phyloP scores from a whole-genome alignment of 2,329 filamentous ascomycete genomes.

The Xylaria sp. region DNA sequence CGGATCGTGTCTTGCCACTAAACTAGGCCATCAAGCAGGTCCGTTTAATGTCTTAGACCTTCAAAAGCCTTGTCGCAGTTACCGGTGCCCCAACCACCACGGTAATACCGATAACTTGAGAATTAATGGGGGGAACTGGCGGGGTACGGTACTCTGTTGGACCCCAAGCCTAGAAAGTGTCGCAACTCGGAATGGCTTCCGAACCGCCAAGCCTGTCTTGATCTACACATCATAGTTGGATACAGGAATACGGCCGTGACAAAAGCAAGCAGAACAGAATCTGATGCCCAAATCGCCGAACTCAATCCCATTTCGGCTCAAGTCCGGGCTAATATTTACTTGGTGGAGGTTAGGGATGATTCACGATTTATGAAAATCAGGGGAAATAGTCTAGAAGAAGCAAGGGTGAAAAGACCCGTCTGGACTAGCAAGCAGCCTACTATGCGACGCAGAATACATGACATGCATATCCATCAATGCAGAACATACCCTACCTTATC shows the following conservation, averaged over 20 bases:
- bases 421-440: background rate
- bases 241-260: background rate
- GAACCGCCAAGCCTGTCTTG: background rate
- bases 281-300: background rate
- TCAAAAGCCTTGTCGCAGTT: background rate
- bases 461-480: background rate
- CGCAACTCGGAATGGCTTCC: background rate
- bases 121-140: background rate
- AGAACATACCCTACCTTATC: background rate
- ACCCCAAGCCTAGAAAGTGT: background rate
- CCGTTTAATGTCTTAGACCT: conserved; percentile 1
- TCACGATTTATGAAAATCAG: background rate
- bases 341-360: background rate
- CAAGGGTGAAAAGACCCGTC: background rate
- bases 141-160: background rate
- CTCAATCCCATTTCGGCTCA: background rate
- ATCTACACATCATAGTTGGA: background rate
- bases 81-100: background rate
- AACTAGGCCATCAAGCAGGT: background rate
- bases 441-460: too few species aligned
- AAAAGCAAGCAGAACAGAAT: background rate
- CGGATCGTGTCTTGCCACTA: conserved; percentile 6
- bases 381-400: too few species aligned
- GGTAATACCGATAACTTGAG: background rate
- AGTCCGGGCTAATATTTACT: background rate